Conservation (phyloP, 129 eudicot genomes). For the Centrapalus pauciflorus region DNA sequence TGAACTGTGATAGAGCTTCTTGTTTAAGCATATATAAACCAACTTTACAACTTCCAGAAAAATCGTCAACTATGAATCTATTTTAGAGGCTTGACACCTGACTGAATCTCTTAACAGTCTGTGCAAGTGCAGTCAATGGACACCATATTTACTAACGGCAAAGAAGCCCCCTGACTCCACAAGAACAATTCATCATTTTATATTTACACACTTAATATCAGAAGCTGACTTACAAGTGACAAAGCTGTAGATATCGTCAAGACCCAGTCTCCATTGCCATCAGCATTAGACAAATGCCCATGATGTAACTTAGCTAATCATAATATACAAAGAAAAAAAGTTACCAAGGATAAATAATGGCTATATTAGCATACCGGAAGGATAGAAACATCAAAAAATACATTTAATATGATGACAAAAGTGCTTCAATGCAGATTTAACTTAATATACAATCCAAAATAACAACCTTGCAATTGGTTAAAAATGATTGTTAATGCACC, state of each 20-base stretch:
- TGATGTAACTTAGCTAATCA: slow-evolving; percentile 77
- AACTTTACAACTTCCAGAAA: neutral
- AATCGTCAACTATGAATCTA: no score
- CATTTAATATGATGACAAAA: neutral
- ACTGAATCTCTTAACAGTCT: no score
- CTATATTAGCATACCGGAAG: slow-evolving; percentile 4
- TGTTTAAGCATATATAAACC: neutral
- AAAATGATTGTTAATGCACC: neutral
- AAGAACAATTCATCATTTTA: neutral
- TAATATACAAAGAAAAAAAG: slow-evolving; percentile 4
- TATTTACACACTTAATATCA: neutral
- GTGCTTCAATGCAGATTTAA: neutral
- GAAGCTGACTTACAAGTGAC: slow-evolving; percentile 62
- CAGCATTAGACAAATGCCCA: slow-evolving; percentile 86
- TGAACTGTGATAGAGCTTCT: neutral
- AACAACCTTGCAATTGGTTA: neutral
- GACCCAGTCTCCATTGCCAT: slow-evolving; percentile 99
- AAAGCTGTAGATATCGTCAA: slow-evolving; percentile 86
- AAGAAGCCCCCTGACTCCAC: no score
- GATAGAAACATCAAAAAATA: neutral
- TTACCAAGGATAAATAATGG: slow-evolving; percentile 9
- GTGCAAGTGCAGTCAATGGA: no score
- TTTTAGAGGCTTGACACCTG: no score
- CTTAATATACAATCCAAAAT: neutral
- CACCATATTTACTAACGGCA: no score